Evolutionary conservation across 2,329 filamentous ascomycete species (phyloP).

Genomic region (Stemphylium vesicarium): DNA sequence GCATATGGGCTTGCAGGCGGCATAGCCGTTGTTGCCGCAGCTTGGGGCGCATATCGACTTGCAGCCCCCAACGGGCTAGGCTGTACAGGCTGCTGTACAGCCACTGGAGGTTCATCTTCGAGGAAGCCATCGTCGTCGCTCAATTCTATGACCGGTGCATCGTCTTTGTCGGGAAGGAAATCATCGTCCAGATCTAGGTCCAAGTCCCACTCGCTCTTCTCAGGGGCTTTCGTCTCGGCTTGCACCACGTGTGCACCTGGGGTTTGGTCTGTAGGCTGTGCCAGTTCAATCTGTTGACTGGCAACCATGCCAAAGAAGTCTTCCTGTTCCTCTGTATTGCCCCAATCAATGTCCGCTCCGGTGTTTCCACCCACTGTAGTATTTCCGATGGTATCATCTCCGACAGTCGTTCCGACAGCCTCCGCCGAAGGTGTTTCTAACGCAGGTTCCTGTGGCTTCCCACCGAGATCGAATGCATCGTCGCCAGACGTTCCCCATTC

Average conservation of each 20-base stretch:
- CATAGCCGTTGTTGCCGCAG: constrained; percentile 28
- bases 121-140: constrained; percentile 88
- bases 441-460: constrained; percentile 30
- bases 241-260: constrained; percentile 29
- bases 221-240: constrained; percentile 34
- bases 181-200: constrained; percentile 82
- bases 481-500: constrained; percentile 43
- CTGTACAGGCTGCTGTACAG: constrained; percentile 18
- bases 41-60: constrained; percentile 48
- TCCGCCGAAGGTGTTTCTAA: constrained; percentile 33
- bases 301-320: constrained; percentile 35
- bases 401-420: constrained; percentile 40
- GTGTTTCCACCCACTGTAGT: constrained; percentile 39
- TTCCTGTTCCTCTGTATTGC: constrained; percentile 41
- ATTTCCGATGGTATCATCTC: constrained; percentile 40
- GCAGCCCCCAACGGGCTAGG: constrained; percentile 21
- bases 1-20: constrained; percentile 55
- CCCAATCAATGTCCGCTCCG: constrained; percentile 45
- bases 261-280: constrained; percentile 23
- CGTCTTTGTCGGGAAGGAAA: constrained; percentile 63
- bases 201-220: constrained; percentile 82
- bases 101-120: constrained; percentile 65
- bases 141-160: constrained; percentile 66
- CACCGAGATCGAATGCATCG: constrained; percentile 39
- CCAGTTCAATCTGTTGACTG: constrained; percentile 23